Percentiles rank a stretch among this genome's conserved stretches.
Conservation (phyloP, 228 moss, liverwort and hornwort species). For the Sphagnum fallax region DNA sequence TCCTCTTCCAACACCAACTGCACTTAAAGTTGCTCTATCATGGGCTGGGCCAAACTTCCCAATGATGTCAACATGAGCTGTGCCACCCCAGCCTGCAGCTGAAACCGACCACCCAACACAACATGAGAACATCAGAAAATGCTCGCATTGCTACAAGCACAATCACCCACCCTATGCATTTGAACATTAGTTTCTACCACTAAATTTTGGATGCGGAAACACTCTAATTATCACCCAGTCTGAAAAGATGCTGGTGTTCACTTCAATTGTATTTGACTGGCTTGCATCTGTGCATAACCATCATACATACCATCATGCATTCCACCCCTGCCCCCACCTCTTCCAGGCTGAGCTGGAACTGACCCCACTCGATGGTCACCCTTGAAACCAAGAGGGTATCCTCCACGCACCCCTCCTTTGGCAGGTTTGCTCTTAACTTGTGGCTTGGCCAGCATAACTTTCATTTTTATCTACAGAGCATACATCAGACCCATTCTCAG, state of each 20-base stretch:
- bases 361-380: slow-evolving; percentile 45
- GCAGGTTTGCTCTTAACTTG: slow-evolving; percentile 36
- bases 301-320: slow-evolving; percentile 24
- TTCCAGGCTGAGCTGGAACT: slow-evolving; percentile 30
- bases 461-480: slow-evolving; percentile 41
- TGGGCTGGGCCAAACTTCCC: slow-evolving; percentile 23
- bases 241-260: no score
- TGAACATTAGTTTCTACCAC: no score
- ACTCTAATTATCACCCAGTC: no score
- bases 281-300: no score
- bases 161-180: no score
- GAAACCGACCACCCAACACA: neutral
- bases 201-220: no score
- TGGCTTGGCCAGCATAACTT: slow-evolving; percentile 50
- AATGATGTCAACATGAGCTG: slow-evolving; percentile 22
- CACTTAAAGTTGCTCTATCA: slow-evolving; percentile 13
- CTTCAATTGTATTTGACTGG: no score
- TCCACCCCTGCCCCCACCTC: slow-evolving; percentile 15
- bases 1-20: slow-evolving; percentile 11
- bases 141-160: no score
- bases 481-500: neutral
- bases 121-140: no score
- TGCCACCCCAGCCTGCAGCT: slow-evolving; percentile 26
- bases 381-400: slow-evolving; percentile 41
- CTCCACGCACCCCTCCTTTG: slow-evolving; percentile 39